A percentile compares a stretch with the other conserved stretches of the same genome.
phyloP scores from a whole-genome alignment of 139 green algal genomes.

The Micractinium sp. region DNA sequence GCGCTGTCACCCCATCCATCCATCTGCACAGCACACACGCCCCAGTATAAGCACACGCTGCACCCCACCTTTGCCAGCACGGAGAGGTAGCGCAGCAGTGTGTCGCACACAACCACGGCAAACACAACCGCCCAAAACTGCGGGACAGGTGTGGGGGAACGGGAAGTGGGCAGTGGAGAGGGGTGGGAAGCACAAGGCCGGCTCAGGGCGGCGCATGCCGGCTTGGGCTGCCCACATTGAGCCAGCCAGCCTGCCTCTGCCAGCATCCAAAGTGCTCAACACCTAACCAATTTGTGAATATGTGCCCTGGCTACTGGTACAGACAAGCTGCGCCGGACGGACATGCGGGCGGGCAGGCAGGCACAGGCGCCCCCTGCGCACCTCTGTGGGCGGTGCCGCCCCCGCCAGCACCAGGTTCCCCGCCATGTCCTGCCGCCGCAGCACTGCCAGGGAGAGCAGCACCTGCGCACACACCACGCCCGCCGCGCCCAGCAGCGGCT shows the following conservation, averaged over 20 bases:
- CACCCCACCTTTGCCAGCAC: constrained; percentile 57
- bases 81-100: constrained; percentile 47
- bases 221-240: neutral
- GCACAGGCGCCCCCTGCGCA: neutral
- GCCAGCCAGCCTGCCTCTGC: neutral
- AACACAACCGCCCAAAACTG: constrained; percentile 56
- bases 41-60: neutral
- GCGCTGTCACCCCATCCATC: neutral
- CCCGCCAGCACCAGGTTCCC: constrained; percentile 31
- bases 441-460: constrained; percentile 10
- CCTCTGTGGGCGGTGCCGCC: neutral
- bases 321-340: too few species aligned
- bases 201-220: neutral
- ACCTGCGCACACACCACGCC: constrained; percentile 5
- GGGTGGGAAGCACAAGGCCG: neutral
- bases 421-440: constrained; percentile 23
- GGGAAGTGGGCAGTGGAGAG: neutral
- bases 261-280: neutral
- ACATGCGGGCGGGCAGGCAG: too few species aligned
- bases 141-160: neutral
- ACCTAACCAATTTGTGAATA: neutral
- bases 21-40: neutral
- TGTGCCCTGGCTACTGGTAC: too few species aligned
- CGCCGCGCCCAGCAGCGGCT: constrained; percentile 29
- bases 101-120: constrained; percentile 55